These are phyloP conservation scores for Fraxinus latifolia DNA, from an alignment of 305 asterid species.

Conservation along the genomic window DNA sequence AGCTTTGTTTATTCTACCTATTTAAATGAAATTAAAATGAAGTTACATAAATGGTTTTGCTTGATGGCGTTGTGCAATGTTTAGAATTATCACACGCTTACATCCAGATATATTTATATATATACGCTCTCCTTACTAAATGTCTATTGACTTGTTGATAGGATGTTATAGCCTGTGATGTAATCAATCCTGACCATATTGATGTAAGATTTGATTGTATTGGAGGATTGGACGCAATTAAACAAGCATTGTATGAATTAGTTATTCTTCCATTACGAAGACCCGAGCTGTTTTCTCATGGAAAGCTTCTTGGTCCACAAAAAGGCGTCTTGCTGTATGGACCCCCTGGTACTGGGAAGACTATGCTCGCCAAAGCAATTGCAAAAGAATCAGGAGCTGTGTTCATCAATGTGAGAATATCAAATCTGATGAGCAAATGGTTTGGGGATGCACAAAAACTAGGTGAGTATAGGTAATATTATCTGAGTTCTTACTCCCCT, in stretches of 20 bases:
- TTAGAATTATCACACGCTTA: neutral
- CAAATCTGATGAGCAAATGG: constrained; percentile 96
- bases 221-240: constrained; percentile 86
- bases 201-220: constrained; percentile 69
- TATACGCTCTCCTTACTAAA: neutral
- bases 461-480: constrained; percentile 42
- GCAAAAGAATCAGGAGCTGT: constrained; percentile 93
- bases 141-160: constrained; percentile 24
- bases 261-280: constrained; percentile 85
- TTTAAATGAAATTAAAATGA: neutral
- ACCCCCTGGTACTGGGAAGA: constrained; percentile 98
- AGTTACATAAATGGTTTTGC: constrained; percentile 4
- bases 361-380: constrained; percentile 97
- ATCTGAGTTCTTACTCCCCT: constrained; percentile 15
- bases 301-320: constrained; percentile 88
- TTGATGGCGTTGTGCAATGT: neutral
- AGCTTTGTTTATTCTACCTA: neutral
- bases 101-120: neutral
- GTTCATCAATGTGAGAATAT: constrained; percentile 73
- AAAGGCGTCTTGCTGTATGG: constrained; percentile 91
- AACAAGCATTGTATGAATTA: constrained; percentile 66
- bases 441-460: constrained; percentile 95
- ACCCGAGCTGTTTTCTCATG: constrained; percentile 80
- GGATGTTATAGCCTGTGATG: constrained; percentile 95
- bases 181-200: constrained; percentile 72